These are phyloP conservation scores for Penicillium soppii DNA, from an alignment of 495 filamentous ascomycete genomes.

Conservation along the genomic window DNA sequence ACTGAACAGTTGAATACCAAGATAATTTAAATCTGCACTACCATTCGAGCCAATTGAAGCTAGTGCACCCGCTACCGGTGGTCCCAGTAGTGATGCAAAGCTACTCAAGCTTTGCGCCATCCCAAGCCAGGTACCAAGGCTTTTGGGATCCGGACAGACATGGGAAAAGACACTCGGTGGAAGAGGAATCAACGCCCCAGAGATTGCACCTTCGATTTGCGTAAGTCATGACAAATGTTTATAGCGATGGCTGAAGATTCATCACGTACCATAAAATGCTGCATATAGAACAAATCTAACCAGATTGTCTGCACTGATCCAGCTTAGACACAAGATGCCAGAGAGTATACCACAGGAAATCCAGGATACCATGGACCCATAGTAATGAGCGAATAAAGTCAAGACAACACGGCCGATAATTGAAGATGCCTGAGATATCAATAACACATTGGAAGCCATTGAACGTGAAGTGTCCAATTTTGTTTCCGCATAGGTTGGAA, in stretches of 20 bases:
- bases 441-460: slow-evolving; percentile 47
- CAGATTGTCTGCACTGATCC: slow-evolving; percentile 56
- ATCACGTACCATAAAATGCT: slow-evolving; percentile 49
- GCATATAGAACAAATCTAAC: slow-evolving; percentile 60
- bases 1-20: slow-evolving; percentile 25
- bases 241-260: not conserved
- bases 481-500: slow-evolving; percentile 52
- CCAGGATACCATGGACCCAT: slow-evolving; percentile 26
- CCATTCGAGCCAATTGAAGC: slow-evolving; percentile 20
- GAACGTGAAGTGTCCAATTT: slow-evolving; percentile 38
- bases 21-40: slow-evolving; percentile 21
- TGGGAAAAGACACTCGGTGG: slow-evolving; percentile 60
- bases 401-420: slow-evolving; percentile 26
- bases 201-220: slow-evolving; percentile 48
- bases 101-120: slow-evolving; percentile 71
- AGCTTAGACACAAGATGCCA: slow-evolving; percentile 30
- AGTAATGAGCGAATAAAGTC: slow-evolving; percentile 21
- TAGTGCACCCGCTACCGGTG: slow-evolving; percentile 63
- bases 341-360: slow-evolving; percentile 22
- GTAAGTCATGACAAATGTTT: not conserved
- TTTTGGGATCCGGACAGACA: slow-evolving; percentile 58
- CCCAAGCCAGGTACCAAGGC: slow-evolving; percentile 64
- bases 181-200: slow-evolving; percentile 65
- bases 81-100: slow-evolving; percentile 64
- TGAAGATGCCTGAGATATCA: slow-evolving; percentile 33